Evolutionary conservation across 2,329 filamentous ascomycete species (phyloP).

Genomic region (Claviceps maximensis): DNA sequence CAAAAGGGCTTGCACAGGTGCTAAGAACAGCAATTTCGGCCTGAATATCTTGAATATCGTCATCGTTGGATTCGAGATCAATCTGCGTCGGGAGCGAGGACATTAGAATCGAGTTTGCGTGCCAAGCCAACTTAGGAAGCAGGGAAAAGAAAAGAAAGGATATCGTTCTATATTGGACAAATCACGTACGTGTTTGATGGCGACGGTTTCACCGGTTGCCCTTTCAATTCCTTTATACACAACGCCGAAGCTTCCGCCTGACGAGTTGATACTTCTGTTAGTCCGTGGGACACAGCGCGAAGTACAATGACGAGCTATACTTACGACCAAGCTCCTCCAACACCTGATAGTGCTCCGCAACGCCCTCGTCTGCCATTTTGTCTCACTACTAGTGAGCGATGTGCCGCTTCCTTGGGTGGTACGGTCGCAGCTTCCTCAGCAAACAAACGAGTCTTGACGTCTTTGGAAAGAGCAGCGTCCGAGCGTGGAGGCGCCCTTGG

Average conservation of each 20-base stretch:
- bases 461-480: not conserved
- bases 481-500: not conserved
- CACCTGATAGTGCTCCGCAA: conserved; percentile 84
- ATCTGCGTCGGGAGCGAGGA: conserved; percentile 46
- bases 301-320: conserved; percentile 21
- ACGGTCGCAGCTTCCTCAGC: not conserved
- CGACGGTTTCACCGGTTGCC: conserved; percentile 80
- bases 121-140: not conserved
- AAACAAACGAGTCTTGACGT: not conserved
- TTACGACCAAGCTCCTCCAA: conserved; percentile 90
- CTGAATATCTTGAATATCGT: conserved; percentile 96
- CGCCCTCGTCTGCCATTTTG: conserved; percentile 46
- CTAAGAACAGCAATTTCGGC: conserved; percentile 92
- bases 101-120: not conserved
- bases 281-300: not conserved
- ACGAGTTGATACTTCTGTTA: not conserved
- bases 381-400: conserved; percentile 14
- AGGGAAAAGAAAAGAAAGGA: not conserved
- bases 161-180: not conserved
- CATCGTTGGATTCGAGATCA: conserved; percentile 95
- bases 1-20: conserved; percentile 85
- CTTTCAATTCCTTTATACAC: conserved; percentile 96
- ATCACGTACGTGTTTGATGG: conserved; percentile 79
- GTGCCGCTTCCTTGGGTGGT: not conserved
- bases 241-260: conserved; percentile 88